Conservation (phyloP, 495 filamentous ascomycete genomes). For the Evernia prunastri region DNA sequence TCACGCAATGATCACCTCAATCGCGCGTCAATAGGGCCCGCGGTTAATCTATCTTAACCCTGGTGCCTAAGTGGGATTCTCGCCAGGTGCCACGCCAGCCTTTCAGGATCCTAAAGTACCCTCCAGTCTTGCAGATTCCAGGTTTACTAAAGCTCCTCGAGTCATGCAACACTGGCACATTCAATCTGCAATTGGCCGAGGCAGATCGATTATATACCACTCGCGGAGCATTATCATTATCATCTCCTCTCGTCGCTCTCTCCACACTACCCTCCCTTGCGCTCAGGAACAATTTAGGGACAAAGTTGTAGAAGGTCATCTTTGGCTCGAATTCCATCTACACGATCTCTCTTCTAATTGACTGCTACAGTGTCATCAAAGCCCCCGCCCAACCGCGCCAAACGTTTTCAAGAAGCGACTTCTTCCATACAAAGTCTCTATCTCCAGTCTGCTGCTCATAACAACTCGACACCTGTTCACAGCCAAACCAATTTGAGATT, state of each 20-base stretch:
- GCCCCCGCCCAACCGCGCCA: background rate
- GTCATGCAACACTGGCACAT: conserved; percentile 20
- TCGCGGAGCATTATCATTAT: background rate
- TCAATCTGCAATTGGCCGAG: conserved; percentile 12
- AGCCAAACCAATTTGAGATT: background rate
- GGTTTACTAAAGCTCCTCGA: background rate
- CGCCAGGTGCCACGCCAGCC: too few species aligned
- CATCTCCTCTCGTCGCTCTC: background rate
- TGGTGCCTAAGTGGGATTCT: too few species aligned
- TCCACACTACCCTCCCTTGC: conserved; percentile 10
- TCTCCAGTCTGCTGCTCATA: background rate
- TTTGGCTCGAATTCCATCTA: background rate
- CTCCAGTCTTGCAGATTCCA: background rate
- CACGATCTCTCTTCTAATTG: background rate
- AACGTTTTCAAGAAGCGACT: conserved; percentile 14
- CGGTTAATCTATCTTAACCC: too few species aligned
- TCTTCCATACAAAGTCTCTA: conserved; percentile 11
- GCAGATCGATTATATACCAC: background rate
- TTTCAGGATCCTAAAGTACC: too few species aligned
- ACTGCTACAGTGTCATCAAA: background rate
- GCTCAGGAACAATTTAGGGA: conserved; percentile 1
- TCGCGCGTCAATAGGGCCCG: too few species aligned
- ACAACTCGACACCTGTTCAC: background rate
- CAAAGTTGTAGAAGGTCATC: background rate
- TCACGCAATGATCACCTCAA: too few species aligned